A percentile compares a stretch with the other conserved stretches of the same genome.
Conservation (phyloP, 2,329 filamentous ascomycete genomes). For the Fusarium denticulatum region DNA sequence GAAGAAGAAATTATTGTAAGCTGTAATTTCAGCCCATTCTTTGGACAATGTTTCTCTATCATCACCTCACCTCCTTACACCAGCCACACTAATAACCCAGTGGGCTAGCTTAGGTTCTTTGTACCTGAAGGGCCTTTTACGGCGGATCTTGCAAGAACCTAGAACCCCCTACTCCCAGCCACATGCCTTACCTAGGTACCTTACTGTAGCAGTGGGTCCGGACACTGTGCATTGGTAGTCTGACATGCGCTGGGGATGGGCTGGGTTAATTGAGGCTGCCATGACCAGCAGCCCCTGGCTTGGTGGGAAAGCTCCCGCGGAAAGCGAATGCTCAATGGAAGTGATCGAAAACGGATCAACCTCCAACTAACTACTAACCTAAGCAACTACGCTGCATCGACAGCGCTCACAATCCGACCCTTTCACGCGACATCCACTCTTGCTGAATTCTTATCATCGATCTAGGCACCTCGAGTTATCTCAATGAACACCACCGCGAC, state of each 20-base stretch:
- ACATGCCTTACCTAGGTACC: slow-evolving; percentile 14
- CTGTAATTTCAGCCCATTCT: slow-evolving; percentile 9
- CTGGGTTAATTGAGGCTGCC: slow-evolving; percentile 37
- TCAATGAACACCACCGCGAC: slow-evolving; percentile 38
- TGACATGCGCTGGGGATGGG: slow-evolving; percentile 30
- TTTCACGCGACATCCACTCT: slow-evolving; percentile 16
- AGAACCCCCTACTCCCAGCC: slow-evolving; percentile 37
- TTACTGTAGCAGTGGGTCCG: slow-evolving; percentile 10
- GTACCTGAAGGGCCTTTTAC: slow-evolving; percentile 23
- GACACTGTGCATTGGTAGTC: slow-evolving; percentile 35
- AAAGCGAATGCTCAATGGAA: slow-evolving; percentile 24
- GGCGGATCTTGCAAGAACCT: slow-evolving; percentile 18
- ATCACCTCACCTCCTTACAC: slow-evolving; percentile 13
- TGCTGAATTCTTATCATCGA: slow-evolving; percentile 7
- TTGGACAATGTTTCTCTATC: background rate
- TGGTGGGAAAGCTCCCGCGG: slow-evolving; percentile 33
- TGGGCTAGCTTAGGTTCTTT: slow-evolving; percentile 7
- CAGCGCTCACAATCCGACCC: slow-evolving; percentile 15
- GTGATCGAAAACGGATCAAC: slow-evolving; percentile 28
- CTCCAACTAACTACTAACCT: background rate
- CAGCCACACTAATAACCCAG: slow-evolving; percentile 34
- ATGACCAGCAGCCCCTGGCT: slow-evolving; percentile 35
- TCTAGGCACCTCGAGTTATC: slow-evolving; percentile 16
- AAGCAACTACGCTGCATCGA: slow-evolving; percentile 8
- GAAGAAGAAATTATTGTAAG: background rate